Conservation (phyloP, 345 rosid genomes). For the Murraya paniculata region DNA sequence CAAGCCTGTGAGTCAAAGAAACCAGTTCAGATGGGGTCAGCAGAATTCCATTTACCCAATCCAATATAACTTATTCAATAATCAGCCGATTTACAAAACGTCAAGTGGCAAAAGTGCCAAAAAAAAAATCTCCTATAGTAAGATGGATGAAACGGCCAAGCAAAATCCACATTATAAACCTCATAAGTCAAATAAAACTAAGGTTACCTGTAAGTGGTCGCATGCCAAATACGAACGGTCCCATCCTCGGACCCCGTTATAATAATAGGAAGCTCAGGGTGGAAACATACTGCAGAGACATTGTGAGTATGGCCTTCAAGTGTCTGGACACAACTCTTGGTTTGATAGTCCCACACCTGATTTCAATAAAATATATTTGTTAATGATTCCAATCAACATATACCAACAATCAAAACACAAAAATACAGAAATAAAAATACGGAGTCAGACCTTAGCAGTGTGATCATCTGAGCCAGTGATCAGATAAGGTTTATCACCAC, state of each 20-base stretch:
- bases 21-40: not conserved
- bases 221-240: constrained; percentile 91
- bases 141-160: not conserved
- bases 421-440: not conserved
- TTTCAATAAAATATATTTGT: constrained; percentile 16
- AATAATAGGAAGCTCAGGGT: constrained; percentile 90
- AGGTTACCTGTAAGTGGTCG: constrained; percentile 78
- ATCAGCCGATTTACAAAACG: not conserved
- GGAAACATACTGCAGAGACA: constrained; percentile 93
- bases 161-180: not conserved
- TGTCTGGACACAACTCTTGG: constrained; percentile 91
- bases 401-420: constrained; percentile 2
- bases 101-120: not conserved
- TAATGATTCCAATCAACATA: constrained; percentile 19
- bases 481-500: constrained; percentile 91
- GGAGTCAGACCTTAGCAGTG: constrained; percentile 76
- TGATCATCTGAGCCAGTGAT: constrained; percentile 94
- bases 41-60: not conserved
- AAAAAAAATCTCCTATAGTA: not conserved
- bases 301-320: constrained; percentile 91
- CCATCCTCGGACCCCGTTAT: constrained; percentile 96
- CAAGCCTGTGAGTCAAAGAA: constrained; percentile 58
- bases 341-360: constrained; percentile 96
- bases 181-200: not conserved
- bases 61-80: not conserved